phyloP scores from a whole-genome alignment of 768 basidiomycete species.

The Xerocomus spinulosus region DNA sequence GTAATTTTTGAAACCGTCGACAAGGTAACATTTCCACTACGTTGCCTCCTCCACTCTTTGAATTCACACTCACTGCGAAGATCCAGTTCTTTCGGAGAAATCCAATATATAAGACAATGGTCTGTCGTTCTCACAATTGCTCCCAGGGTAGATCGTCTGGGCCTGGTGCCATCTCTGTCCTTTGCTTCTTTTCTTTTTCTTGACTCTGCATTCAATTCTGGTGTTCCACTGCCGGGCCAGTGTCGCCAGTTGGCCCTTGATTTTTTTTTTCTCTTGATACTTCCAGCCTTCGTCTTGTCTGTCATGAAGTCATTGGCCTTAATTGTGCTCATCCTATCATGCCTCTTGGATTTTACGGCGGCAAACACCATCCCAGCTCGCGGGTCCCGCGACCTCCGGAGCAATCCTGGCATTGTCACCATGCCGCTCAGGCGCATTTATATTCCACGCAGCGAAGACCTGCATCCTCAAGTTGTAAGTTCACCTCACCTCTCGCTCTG shows the following conservation, averaged over 20 bases:
- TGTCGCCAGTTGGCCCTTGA: constrained; percentile 12
- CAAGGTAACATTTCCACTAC: constrained; percentile 18
- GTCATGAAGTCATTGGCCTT: constrained; percentile 52
- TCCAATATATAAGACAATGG: constrained; percentile 10
- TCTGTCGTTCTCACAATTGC: background rate
- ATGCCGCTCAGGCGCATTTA: constrained; percentile 39
- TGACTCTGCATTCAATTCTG: background rate
- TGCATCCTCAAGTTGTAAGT: constrained; percentile 44
- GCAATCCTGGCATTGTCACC: constrained; percentile 33
- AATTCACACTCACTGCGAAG: constrained; percentile 6
- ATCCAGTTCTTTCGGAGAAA: background rate
- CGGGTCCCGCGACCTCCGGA: constrained; percentile 10
- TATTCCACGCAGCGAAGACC: constrained; percentile 22
- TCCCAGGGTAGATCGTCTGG: background rate
- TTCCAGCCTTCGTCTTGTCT: background rate
- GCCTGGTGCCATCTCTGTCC: constrained; percentile 20
- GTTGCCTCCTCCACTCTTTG: constrained; percentile 6
- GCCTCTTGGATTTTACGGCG: constrained; percentile 42
- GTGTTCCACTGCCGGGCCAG: background rate
- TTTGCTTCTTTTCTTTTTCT: constrained; percentile 9
- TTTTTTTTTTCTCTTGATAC: background rate
- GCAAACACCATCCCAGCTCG: constrained; percentile 22
- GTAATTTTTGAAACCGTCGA: constrained; percentile 7
- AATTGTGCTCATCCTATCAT: constrained; percentile 50
- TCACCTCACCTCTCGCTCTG: background rate